Conservation (phyloP, 176 grass and related monocot species). For the Rhipidocladum racemiflorum region DNA sequence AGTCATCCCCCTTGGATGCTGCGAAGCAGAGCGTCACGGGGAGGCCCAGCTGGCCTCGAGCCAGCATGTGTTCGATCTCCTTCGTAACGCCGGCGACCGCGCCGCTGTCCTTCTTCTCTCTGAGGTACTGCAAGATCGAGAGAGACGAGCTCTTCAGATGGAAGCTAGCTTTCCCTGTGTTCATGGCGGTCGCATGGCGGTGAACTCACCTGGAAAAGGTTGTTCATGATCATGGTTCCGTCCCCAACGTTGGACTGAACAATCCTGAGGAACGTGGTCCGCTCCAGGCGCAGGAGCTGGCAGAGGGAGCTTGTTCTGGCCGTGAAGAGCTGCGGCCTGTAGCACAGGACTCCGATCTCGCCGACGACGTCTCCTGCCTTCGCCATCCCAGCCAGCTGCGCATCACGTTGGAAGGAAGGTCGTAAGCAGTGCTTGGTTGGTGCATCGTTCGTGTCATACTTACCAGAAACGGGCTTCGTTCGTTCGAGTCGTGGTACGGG, state of each 20-base stretch:
- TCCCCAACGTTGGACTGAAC: slow-evolving; percentile 74
- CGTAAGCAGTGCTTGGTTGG: background rate
- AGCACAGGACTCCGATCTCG: slow-evolving; percentile 79
- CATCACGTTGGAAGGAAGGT: background rate
- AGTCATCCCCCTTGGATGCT: slow-evolving; percentile 54
- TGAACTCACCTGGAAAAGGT: slow-evolving; percentile 46
- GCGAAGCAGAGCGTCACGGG: slow-evolving; percentile 68
- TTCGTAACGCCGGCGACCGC: slow-evolving; percentile 33
- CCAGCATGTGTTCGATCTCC: slow-evolving; percentile 73
- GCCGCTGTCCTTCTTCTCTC: slow-evolving; percentile 43
- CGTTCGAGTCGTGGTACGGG: no score
- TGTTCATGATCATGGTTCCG: slow-evolving; percentile 73
- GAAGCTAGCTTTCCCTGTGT: no score
- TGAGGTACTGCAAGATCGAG: slow-evolving; percentile 56
- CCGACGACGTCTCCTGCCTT: slow-evolving; percentile 61
- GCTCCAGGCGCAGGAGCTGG: slow-evolving; percentile 74
- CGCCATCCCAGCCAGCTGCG: slow-evolving; percentile 44
- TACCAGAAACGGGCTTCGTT: no score
- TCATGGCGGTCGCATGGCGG: background rate
- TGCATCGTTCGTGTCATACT: background rate
- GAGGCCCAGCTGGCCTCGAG: slow-evolving; percentile 57
- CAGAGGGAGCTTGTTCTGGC: slow-evolving; percentile 61
- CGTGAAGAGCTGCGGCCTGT: slow-evolving; percentile 78
- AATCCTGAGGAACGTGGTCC: slow-evolving; percentile 46
- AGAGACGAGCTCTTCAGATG: background rate